phyloP scores from a whole-genome alignment of 495 filamentous ascomycete species.

The Xylaria acuta region DNA sequence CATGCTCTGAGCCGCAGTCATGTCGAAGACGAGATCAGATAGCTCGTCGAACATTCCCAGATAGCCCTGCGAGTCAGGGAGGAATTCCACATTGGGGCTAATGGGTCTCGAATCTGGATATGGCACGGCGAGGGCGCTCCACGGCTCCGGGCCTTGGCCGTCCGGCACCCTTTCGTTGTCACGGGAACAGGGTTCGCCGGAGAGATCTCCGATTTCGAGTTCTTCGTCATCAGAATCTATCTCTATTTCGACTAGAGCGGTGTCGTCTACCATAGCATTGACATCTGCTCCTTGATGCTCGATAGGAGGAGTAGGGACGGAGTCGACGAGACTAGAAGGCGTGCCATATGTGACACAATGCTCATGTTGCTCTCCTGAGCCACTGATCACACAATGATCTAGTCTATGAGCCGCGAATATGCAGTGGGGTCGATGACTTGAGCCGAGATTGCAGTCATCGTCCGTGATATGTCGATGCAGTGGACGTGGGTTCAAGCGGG shows the following conservation, averaged over 20 bases:
- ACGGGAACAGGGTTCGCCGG: background rate
- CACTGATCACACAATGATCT: constrained; percentile 27
- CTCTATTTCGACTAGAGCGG: background rate
- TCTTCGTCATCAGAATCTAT: background rate
- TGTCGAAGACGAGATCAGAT: background rate
- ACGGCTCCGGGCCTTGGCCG: background rate
- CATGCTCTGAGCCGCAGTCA: background rate
- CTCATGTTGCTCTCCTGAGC: constrained; percentile 25
- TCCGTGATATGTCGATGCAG: constrained; percentile 31
- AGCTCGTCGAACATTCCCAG: background rate
- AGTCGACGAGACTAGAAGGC: background rate
- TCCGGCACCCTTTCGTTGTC: background rate
- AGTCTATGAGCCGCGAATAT: constrained; percentile 32
- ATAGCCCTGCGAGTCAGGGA: background rate
- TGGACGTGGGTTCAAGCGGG: constrained; percentile 27
- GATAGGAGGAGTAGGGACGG: background rate
- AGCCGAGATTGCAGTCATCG: constrained; percentile 32
- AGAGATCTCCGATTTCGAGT: background rate
- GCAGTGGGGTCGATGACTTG: constrained; percentile 32
- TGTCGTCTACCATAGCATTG: background rate
- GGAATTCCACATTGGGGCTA: background rate
- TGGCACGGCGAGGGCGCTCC: background rate
- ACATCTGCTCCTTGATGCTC: background rate
- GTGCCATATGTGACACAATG: constrained; percentile 17
- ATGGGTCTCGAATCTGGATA: background rate